Conservation (phyloP, 768 basidiomycete genomes). For the Pisolithus albus region DNA sequence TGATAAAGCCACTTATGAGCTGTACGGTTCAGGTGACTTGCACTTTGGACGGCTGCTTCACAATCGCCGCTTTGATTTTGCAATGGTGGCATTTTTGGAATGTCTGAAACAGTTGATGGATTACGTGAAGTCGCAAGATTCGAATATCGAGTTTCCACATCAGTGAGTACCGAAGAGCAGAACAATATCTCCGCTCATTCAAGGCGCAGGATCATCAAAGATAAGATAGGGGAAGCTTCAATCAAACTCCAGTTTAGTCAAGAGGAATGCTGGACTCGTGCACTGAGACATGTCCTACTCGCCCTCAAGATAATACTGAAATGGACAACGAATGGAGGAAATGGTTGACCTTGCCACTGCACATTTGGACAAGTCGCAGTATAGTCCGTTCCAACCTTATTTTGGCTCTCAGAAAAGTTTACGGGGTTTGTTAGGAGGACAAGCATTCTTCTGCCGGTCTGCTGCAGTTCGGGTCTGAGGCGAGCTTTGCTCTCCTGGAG, state of each 20-base stretch:
- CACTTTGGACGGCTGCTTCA: constrained; percentile 85
- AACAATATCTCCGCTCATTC: background rate
- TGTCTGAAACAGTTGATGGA: constrained; percentile 91
- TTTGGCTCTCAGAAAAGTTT: too few relatives aligned
- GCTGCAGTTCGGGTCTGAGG: too few relatives aligned
- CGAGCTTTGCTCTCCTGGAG: too few relatives aligned
- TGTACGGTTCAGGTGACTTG: constrained; percentile 92
- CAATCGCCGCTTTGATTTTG: constrained; percentile 92
- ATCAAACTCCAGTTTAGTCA: constrained; percentile 92
- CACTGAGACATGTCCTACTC: constrained; percentile 83
- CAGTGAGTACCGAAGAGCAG: constrained; percentile 51
- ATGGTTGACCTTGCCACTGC: constrained; percentile 36
- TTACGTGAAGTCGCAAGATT: constrained; percentile 68
- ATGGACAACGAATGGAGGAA: constrained; percentile 75
- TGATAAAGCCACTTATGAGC: constrained; percentile 80
- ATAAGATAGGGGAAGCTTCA: constrained; percentile 93
- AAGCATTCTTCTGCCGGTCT: too few relatives aligned
- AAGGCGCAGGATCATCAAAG: constrained; percentile 67
- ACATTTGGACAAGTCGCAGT: too few relatives aligned
- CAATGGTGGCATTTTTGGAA: constrained; percentile 94
- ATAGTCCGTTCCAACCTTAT: too few relatives aligned
- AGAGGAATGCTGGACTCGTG: constrained; percentile 94
- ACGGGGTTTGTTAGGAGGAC: too few relatives aligned
- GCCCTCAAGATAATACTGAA: constrained; percentile 85
- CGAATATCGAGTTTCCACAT: constrained; percentile 73